phyloP scores from a whole-genome alignment of 2,329 filamentous ascomycete genomes.

The Alternaria ventricosa region DNA sequence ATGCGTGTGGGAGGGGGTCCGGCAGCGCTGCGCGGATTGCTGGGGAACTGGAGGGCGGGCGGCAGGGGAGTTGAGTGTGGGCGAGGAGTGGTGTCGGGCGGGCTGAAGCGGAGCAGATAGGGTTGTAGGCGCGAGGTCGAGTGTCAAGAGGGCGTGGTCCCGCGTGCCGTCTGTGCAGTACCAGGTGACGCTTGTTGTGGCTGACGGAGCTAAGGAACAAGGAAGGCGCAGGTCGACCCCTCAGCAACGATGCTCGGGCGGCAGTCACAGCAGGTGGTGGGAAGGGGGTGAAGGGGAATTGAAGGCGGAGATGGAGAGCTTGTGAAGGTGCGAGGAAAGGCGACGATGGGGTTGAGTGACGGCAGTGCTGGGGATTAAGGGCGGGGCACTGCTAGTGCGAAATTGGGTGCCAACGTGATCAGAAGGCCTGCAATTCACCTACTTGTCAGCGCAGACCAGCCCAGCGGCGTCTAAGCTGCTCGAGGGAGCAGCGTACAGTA shows the following conservation, averaged over 20 bases:
- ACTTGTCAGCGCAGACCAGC: slow-evolving; percentile 10
- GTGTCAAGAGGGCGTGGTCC: slow-evolving; percentile 31
- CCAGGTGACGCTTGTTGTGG: slow-evolving; percentile 29
- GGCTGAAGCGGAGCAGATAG: slow-evolving; percentile 63
- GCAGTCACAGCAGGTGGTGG: slow-evolving; percentile 7
- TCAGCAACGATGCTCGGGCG: slow-evolving; percentile 21
- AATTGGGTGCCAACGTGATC: slow-evolving; percentile 19
- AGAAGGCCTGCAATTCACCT: slow-evolving; percentile 17
- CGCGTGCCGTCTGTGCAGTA: slow-evolving; percentile 28
- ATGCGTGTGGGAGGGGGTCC: slow-evolving; percentile 32
- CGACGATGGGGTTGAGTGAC: slow-evolving; percentile 31
- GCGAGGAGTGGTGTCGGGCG: slow-evolving; percentile 46
- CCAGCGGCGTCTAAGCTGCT: slow-evolving; percentile 6
- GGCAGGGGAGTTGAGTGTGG: slow-evolving; percentile 55
- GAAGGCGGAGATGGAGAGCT: slow-evolving; percentile 25
- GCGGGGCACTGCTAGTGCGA: slow-evolving; percentile 27
- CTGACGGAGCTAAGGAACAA: slow-evolving; percentile 22
- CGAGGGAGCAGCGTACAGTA: not conserved
- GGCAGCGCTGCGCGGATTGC: slow-evolving; percentile 43
- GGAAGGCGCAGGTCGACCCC: slow-evolving; percentile 26
- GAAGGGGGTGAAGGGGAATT: slow-evolving; percentile 26
- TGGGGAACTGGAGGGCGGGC: slow-evolving; percentile 51
- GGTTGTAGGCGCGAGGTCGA: slow-evolving; percentile 24
- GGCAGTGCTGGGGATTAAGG: slow-evolving; percentile 32
- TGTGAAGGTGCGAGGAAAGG: slow-evolving; percentile 27